Base-by-base conservation (phyloP, 371 early-diverging fungal genomes). In the Dinochytrium kinnereticum region DNA sequence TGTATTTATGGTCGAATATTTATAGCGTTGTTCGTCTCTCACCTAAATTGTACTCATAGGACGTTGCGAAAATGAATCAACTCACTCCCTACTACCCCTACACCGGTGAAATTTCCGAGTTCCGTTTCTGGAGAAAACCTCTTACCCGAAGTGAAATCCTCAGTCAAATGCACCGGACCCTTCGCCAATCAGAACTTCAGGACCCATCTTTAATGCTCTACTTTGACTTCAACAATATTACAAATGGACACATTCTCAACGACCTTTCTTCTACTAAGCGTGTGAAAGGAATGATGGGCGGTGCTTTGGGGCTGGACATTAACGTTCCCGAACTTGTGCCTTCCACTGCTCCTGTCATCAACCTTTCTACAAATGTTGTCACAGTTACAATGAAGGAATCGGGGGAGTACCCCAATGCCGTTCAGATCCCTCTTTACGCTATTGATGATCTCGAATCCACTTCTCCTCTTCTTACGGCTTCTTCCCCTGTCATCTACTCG, bases 331-430 rank as follows among this genome's bases (percentile, higher is more conserved):
- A 38, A 13, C 5, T 59, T 7, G 70, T 59, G 17, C 59, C 70
- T 2, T 31, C 59, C 38, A 36, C 70, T 1, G 70, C 70, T 33
- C 70, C 70, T 10, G 21, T 70, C 7, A 59, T 70, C 1, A 59
- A 39, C 44, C 2, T 40, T 3, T 26, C 44, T n/a, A 30, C 30
- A 19, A 17, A 17, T 3, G 3, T 50, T 30, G 28, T 37, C 38
- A 38, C 7, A 7, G 24, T 70, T 3, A 36, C 34, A 21, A 70
- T 70, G 70, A 70, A 70, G 39, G 70, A 70, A 44, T 36, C 37
- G 15, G 70, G 70, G 5, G 70, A 70, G 24, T 70, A 70, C 50
- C 24, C 37, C 13, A 51, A 30, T 28, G 59, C 39, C 28, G 59
- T 59, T 33, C 28, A 59, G 10, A 30, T 70, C 2, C 61, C 57